phyloP scores from a whole-genome alignment of 1,284 basidiomycete genomes.

The Xerocomus minutiporus region DNA sequence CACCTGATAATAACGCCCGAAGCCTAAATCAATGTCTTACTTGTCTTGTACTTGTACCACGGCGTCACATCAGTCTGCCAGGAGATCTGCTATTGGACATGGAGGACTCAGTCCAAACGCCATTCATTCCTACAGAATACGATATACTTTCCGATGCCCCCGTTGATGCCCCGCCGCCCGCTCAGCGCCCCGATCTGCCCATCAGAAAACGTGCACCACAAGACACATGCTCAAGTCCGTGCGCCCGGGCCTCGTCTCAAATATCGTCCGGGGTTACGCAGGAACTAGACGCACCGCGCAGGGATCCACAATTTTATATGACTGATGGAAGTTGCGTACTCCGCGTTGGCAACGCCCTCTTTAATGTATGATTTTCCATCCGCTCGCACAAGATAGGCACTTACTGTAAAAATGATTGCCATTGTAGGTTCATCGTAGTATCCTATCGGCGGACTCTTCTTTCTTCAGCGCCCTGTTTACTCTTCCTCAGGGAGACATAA shows the following conservation, averaged over 20 bases:
- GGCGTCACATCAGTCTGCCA: not conserved
- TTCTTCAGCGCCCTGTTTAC: slow-evolving; percentile 61
- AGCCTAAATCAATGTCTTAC: not conserved
- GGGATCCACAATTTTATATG: slow-evolving; percentile 43
- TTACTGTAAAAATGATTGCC: not conserved
- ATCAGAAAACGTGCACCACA: slow-evolving; percentile 9
- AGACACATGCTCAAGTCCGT: slow-evolving; percentile 6
- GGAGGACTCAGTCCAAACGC: slow-evolving; percentile 12
- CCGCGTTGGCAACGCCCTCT: slow-evolving; percentile 54
- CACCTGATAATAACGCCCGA: not conserved
- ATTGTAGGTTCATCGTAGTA: slow-evolving; percentile 58
- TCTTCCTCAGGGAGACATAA: slow-evolving; percentile 48
- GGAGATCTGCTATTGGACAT: slow-evolving; percentile 4
- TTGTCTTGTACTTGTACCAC: not conserved
- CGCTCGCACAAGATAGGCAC: not conserved
- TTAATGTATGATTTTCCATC: slow-evolving; percentile 47
- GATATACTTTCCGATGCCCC: slow-evolving; percentile 12
- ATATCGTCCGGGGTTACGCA: slow-evolving; percentile 1
- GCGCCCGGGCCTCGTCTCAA: not conserved
- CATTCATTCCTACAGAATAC: slow-evolving; percentile 24
- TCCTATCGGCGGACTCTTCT: slow-evolving; percentile 57
- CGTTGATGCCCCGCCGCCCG: not conserved
- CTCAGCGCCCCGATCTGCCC: slow-evolving; percentile 5
- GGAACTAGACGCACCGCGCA: slow-evolving; percentile 16
- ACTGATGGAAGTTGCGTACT: slow-evolving; percentile 60